Evolutionary conservation across 2,329 filamentous ascomycete species (phyloP).

Genomic region (Hortaea werneckii): DNA sequence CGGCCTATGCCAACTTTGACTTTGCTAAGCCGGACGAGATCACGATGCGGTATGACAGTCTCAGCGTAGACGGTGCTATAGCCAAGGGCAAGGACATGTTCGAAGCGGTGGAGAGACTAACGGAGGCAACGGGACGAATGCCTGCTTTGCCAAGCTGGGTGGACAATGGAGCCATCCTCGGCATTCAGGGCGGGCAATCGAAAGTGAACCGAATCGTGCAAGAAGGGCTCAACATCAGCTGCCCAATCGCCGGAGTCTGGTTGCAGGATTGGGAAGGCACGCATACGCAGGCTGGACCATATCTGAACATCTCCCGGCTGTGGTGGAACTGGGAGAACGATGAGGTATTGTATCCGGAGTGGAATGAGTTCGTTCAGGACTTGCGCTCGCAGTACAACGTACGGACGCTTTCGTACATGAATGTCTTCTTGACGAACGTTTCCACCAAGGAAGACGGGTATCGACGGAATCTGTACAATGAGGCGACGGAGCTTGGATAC

Average conservation of each 20-base stretch:
- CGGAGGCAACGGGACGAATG: constrained; percentile 26
- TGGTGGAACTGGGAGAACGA: constrained; percentile 34
- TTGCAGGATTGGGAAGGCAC: constrained; percentile 30
- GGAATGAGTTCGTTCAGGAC: constrained; percentile 27
- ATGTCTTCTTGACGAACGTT: constrained; percentile 28
- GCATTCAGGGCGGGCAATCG: constrained; percentile 29
- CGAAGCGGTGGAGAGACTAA: constrained; percentile 25
- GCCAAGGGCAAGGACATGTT: constrained; percentile 18
- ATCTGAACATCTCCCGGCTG: constrained; percentile 26
- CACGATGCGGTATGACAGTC: constrained; percentile 14
- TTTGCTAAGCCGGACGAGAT: constrained; percentile 17
- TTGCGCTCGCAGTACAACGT: constrained; percentile 25
- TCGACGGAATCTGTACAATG: constrained; percentile 23
- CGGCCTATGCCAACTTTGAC: constrained; percentile 25
- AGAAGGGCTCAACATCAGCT: constrained; percentile 19
- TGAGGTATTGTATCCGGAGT: constrained; percentile 24
- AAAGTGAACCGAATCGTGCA: constrained; percentile 28
- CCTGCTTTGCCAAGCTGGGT: constrained; percentile 23
- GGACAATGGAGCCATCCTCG: constrained; percentile 26
- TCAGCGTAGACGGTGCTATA: constrained; percentile 17
- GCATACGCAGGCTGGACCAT: constrained; percentile 25
- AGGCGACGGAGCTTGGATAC: constrained; percentile 22
- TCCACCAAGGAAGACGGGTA: constrained; percentile 25
- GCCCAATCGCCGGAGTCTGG: constrained; percentile 28
- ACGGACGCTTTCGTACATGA: constrained; percentile 26